Evolutionary conservation across 2,329 filamentous ascomycete species (phyloP), one percentile per base, ranked within the genome.

Genomic region (Phialophora verrucosa): DNA sequence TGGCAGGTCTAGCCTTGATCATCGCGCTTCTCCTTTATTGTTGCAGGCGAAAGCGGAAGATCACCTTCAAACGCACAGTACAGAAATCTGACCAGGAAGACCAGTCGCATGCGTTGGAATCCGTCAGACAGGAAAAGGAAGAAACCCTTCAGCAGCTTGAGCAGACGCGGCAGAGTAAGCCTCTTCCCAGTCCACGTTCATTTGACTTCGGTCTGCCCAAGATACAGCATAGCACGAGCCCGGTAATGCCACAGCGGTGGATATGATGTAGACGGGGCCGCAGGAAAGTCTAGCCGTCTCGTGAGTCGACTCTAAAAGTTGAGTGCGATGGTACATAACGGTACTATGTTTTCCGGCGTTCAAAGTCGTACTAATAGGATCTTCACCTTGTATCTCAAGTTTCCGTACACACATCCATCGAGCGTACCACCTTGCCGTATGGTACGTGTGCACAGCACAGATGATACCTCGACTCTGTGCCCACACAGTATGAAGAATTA

Each of bases 1-100:
- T 69, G 62, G 69, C 69, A 10, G 69, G 67, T 17, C 38, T 69
- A 11, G 67, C 65, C n/a, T 53, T 71, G 17, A 42, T 71, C 25
- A 53, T 64, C 4, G 49, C 64, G 10, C 64, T 71, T 7, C 55
- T 71, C 17, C 32, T 60, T 20, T 71, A 59, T 47, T 69, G 64
- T 60, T 58, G 62, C 32, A 42, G 62, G 32, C 62, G 69, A 47
- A 65, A 63, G 32, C 29, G 31, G 20, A 71, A 67, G 44, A 25
- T 70, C 42, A 66, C 55, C 14, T 61, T 70, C 57, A 67, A 67
- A 20, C 65, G 65, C 5, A 70, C 66, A 53, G 31, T 55, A 47
- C 60, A 63, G 51, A 64, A 58, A 3, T 58, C 53, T 20, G 62
- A 51, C 42, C 47, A 56, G 17, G 57, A 59, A 25, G 67, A 66